Conservation (phyloP, 169 alveolate genomes). For the Plasmodium fragile region DNA sequence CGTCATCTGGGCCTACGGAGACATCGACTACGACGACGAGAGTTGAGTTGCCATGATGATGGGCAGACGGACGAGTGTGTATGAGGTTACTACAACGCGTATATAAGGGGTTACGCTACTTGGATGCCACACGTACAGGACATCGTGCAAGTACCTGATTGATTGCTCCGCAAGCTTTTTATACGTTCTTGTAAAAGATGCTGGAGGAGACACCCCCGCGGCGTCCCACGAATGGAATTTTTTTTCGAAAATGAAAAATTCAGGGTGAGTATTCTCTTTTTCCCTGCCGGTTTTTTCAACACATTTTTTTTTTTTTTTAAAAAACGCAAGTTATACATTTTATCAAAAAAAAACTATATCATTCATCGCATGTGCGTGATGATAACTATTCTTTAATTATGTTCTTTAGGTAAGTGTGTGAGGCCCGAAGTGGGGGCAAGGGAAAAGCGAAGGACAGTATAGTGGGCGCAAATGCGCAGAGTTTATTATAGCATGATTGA, state of each 20-base stretch:
- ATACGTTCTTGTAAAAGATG: neutral
- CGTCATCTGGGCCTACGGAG: conserved; percentile 71
- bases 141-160: neutral
- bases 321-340: neutral
- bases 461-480: neutral
- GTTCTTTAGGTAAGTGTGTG: neutral
- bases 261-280: neutral
- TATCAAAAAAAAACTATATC: neutral
- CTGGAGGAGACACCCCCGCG: neutral
- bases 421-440: neutral
- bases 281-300: neutral
- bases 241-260: neutral
- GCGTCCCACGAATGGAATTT: neutral
- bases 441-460: neutral
- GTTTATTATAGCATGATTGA: neutral
- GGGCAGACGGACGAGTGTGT: no score
- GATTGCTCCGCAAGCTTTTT: neutral
- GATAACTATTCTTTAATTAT: conserved; percentile 1
- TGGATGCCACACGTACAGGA: neutral
- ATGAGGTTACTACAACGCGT: no score
- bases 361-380: neutral
- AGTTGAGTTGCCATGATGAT: neutral
- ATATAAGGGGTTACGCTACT: no score
- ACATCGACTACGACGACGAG: conserved; percentile 67
- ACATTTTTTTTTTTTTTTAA: neutral